phyloP scores from a whole-genome alignment of 1,284 basidiomycete species.

The Mycosarcoma maydis region DNA sequence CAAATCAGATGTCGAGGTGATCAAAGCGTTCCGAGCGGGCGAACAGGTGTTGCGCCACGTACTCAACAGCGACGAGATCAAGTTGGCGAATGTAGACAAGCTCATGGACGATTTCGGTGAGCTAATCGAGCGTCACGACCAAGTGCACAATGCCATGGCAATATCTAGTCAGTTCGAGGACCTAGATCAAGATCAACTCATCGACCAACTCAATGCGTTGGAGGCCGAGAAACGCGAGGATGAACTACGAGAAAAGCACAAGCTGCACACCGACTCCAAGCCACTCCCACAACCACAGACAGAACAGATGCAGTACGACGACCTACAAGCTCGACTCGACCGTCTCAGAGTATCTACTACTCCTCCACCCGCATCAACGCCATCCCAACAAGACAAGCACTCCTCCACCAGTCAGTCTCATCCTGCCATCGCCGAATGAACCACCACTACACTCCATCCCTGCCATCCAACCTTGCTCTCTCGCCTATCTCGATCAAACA shows the following conservation, averaged over 20 bases:
- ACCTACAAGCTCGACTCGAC: slow-evolving; percentile 13
- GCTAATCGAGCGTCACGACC: slow-evolving; percentile 2
- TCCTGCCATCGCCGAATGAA: not conserved
- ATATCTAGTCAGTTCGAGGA: not conserved
- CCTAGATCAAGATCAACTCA: slow-evolving; percentile 26
- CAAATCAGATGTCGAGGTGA: slow-evolving; percentile 87
- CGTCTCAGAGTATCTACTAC: slow-evolving; percentile 1
- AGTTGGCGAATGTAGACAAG: slow-evolving; percentile 3
- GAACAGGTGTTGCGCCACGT: slow-evolving; percentile 79
- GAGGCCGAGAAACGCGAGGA: slow-evolving; percentile 15
- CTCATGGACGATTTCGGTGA: slow-evolving; percentile 8
- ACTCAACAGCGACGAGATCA: slow-evolving; percentile 79
- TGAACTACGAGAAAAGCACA: slow-evolving; percentile 11
- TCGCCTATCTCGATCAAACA: too few species aligned
- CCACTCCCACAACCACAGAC: not conserved
- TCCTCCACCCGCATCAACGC: not conserved
- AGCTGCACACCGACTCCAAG: not conserved
- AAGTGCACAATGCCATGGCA: slow-evolving; percentile 5
- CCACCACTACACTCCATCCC: not conserved
- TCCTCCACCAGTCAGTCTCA: not conserved
- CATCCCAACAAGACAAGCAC: not conserved
- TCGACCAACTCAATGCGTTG: slow-evolving; percentile 14
- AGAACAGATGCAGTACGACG: not conserved
- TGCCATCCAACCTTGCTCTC: too few species aligned
- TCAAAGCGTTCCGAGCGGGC: slow-evolving; percentile 84